Base-by-base conservation (phyloP, 352 stramenopile genomes). In the Phytopythium cucurbitacearum region DNA sequence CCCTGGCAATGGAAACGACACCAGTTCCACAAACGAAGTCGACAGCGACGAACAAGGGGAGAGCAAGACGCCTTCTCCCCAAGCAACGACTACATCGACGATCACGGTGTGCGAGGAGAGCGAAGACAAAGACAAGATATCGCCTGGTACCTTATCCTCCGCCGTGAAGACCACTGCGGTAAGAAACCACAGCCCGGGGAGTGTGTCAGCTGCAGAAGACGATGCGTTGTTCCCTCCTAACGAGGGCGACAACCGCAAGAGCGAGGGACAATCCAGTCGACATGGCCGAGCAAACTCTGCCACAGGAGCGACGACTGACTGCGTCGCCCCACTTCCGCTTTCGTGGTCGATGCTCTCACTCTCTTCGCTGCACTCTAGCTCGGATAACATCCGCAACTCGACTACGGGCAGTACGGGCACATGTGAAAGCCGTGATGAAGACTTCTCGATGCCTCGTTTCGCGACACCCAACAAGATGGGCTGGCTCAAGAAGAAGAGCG, bases 401-500 rank as follows among this genome's bases (percentile, higher is more conserved):
- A 60, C 53, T 42, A 70, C 37, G 13, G 59, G 45, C 1, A 66
- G 57, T 21, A 51, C 48, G 12, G 48, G 48, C 8, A 65, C 53
- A 33, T 44, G 11, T 38, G 58, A 40, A 59, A 28, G 21, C 2
- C 21, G 21, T 28, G 48, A 53, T 5, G 48, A 53, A 0, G 21
- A 32, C 10, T 61, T n/a, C 62, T 67, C 40, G 62, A 74, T 50
- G 33, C 59, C 12, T 40, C 59, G 48, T 57, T 67, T 13, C 21
- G 8, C 38, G 16, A 53, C 71, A 16, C 78, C 78, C 0, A 71
- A 87, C 56, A 89, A 88, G 55, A 87, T 71, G 2, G 80, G 80
- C 5, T 91, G 82, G 77, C 73, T 90, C 13, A 87, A 88, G 60
- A 93, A 91, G 62, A 85, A 86, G 44, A 87, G 76, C 34, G 82